Conservation (phyloP, 2,329 filamentous ascomycete species). For the Cadophora luteo-olivacea region DNA sequence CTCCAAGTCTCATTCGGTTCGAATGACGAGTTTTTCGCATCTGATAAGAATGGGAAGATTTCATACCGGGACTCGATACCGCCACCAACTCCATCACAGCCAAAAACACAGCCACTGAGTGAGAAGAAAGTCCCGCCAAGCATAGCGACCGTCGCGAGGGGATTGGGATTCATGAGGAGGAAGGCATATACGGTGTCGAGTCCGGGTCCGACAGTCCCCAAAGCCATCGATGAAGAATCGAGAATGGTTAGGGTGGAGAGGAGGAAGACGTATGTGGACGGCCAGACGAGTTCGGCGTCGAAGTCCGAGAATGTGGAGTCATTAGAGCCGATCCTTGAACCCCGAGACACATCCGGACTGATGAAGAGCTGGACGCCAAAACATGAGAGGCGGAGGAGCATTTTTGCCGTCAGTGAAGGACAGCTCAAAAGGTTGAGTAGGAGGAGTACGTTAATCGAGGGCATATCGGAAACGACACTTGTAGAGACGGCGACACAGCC, state of each 20-base stretch:
- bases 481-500: too few relatives aligned
- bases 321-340: background rate
- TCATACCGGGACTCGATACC: conserved; percentile 30
- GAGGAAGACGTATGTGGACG: conserved; percentile 27
- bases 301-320: conserved; percentile 9
- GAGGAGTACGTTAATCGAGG: background rate
- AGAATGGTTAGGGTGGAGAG: conserved; percentile 24
- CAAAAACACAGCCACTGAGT: background rate
- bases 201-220: conserved; percentile 6
- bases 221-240: background rate
- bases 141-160: conserved; percentile 21
- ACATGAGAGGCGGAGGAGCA: background rate
- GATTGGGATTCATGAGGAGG: conserved; percentile 19
- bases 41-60: conserved; percentile 32
- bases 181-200: conserved; percentile 30
- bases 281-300: background rate
- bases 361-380: background rate
- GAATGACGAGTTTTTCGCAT: conserved; percentile 38
- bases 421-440: conserved; percentile 4
- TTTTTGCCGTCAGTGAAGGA: background rate
- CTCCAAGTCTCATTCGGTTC: conserved; percentile 36
- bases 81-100: background rate
- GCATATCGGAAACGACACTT: too few relatives aligned
- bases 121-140: conserved; percentile 23
- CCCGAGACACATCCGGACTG: background rate